Conservation (phyloP, 2,329 filamentous ascomycete genomes). For the Sclerotinia trifoliorum region DNA sequence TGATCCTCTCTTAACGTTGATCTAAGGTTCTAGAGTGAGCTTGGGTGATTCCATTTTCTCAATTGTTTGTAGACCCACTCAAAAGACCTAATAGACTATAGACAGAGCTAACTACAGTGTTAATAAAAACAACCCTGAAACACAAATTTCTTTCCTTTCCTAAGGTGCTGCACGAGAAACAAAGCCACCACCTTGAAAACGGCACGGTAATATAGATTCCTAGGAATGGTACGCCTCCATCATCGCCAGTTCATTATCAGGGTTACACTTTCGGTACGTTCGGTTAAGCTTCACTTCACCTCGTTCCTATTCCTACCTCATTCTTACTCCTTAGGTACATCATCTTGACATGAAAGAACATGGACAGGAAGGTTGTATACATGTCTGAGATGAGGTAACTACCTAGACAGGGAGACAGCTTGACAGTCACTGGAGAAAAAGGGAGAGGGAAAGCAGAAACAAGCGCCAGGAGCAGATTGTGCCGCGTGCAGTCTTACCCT, state of each 20-base stretch:
- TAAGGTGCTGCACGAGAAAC: constrained; percentile 12
- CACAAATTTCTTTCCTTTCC: constrained; percentile 18
- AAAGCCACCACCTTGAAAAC: neutral
- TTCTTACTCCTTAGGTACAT: neutral
- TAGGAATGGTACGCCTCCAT: neutral
- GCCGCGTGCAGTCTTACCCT: constrained; percentile 10
- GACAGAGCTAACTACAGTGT: neutral
- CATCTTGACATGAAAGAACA: neutral
- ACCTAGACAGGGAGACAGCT: neutral
- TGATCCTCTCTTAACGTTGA: constrained; percentile 15
- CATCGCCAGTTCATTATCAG: neutral
- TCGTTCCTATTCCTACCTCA: constrained; percentile 7
- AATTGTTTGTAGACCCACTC: neutral
- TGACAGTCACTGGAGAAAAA: neutral
- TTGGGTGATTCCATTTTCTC: neutral
- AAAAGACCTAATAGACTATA: neutral
- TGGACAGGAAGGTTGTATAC: neutral
- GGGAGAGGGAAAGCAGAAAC: constrained; percentile 12
- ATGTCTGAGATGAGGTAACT: constrained; percentile 5
- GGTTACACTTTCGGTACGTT: constrained; percentile 1
- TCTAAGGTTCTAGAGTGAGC: constrained; percentile 18
- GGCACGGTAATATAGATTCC: constrained; percentile 4
- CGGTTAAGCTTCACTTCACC: constrained; percentile 18
- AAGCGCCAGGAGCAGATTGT: constrained; percentile 23
- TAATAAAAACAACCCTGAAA: constrained; percentile 9